Percentiles rank a stretch among this genome's conserved stretches.
These are phyloP conservation scores for Russula compacta DNA, from an alignment of 768 basidiomycete species.

Conservation along the genomic window DNA sequence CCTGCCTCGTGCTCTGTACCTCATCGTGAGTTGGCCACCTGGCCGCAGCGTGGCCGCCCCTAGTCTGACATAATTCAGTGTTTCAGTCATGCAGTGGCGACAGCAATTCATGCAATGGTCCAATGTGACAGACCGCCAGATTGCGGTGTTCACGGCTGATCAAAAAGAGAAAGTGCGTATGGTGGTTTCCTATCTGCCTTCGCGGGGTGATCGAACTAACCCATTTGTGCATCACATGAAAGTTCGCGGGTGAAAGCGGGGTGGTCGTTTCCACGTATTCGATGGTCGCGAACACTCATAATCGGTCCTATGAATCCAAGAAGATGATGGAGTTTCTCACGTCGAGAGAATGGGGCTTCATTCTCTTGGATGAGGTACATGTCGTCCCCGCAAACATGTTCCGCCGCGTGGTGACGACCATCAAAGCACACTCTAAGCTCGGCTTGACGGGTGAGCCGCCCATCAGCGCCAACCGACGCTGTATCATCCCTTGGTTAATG, in stretches of 20 bases:
- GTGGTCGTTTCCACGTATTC: slow-evolving; percentile 99
- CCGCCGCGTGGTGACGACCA: slow-evolving; percentile 92
- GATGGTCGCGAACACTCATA: slow-evolving; percentile 98
- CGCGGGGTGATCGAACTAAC: slow-evolving; percentile 18
- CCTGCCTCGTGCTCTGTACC: slow-evolving; percentile 92
- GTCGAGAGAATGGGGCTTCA: slow-evolving; percentile 98
- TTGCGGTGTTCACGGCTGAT: slow-evolving; percentile 95
- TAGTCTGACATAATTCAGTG: slow-evolving; percentile 34
- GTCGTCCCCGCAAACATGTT: slow-evolving; percentile 99
- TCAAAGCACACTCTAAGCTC: slow-evolving; percentile 98
- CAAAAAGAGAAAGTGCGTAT: slow-evolving; percentile 84
- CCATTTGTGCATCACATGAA: slow-evolving; percentile 26
- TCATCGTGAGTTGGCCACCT: slow-evolving; percentile 65
- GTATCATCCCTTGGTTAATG: slow-evolving; percentile 1
- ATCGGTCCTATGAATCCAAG: slow-evolving; percentile 97
- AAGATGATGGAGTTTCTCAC: slow-evolving; percentile 99
- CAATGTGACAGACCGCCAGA: slow-evolving; percentile 92
- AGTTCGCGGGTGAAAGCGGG: slow-evolving; percentile 96
- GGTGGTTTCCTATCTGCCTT: slow-evolving; percentile 1
- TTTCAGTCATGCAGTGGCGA: slow-evolving; percentile 98
- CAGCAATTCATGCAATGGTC: slow-evolving; percentile 99
- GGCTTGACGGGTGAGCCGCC: slow-evolving; percentile 75
- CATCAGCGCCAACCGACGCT: background rate
- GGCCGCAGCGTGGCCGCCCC: background rate
- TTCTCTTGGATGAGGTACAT: slow-evolving; percentile 95